Evolutionary conservation across 176 grass and related monocot species (phyloP), one percentile per base, ranked within the genome.

Genomic region (Avena eriantha): DNA sequence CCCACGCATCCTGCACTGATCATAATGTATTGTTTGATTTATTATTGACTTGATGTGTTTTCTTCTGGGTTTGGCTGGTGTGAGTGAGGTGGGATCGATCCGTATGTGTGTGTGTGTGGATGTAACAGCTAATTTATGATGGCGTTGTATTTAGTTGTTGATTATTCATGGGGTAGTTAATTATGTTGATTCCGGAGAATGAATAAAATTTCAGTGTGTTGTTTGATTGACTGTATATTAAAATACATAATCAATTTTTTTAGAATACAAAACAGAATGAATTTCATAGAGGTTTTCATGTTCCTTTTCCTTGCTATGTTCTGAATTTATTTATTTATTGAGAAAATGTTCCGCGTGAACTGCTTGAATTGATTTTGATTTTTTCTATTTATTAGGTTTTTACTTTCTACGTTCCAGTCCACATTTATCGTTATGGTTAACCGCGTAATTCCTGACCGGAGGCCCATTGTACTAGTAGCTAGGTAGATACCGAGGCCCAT

Each of bases 1-100:
- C 67, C 93, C 93, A 10, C 67, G 86, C 33, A 95, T 95, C 48
- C 82, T 77, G 53, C 86, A 64, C 82, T 88, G 58, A 65, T 64
- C 6, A 26, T 50, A 29, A 2, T 21, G 64, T 67, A 55, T 55
- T 55, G 54, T 14, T 70, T 71, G 45, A 71, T 69, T 65, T 9
- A 8, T 70, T 12, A 50, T 50, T 74, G 7, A 51, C 22, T 51
- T 31, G 23, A 18, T 31, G 72, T 4, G 23, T 51, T 29, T 10
- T 54, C 24, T n/a, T 15, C 0, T 6, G 39, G 19, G 0, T 41
- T 21, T 45, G 34, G 17, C 7, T 13, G 11, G 61, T 0, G 23
- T 65, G 7, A 46, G 73, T 12, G 23, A 9, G 70, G 41, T 21
- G 67, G 67, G 67, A 41, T 41, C 16, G 16, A 39, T 26, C 5